Evolutionary conservation across 176 grass and related monocot species (phyloP).

Genomic region (Dendrocalamus sinicus): DNA sequence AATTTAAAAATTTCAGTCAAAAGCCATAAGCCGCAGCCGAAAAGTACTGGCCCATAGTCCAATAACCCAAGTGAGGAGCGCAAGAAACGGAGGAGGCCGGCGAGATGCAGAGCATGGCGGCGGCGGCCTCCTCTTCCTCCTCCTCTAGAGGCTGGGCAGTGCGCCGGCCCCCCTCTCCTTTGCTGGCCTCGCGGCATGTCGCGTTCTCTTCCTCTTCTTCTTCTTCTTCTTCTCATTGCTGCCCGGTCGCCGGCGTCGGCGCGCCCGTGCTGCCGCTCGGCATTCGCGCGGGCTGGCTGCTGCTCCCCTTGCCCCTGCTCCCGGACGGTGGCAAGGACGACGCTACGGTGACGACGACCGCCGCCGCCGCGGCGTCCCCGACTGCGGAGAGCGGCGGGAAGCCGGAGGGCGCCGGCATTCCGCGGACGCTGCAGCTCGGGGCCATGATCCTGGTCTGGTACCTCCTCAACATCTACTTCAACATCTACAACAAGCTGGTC

Average conservation of each 20-base stretch:
- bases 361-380: background rate
- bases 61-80: background rate
- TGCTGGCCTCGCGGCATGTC: constrained; percentile 15
- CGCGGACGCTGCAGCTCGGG: constrained; percentile 51
- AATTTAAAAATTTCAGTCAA: too few relatives aligned
- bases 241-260: constrained; percentile 10
- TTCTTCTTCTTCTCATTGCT: background rate
- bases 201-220: background rate
- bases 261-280: constrained; percentile 27
- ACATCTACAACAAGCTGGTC: constrained; percentile 84
- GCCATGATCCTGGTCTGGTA: constrained; percentile 74
- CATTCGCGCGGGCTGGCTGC: constrained; percentile 30
- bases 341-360: background rate
- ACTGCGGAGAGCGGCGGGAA: background rate
- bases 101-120: constrained; percentile 55
- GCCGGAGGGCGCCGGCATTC: constrained; percentile 32
- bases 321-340: background rate
- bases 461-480: constrained; percentile 85
- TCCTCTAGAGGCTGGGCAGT: constrained; percentile 14
- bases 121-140: background rate
- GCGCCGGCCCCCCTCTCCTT: background rate
- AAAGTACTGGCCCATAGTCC: too few relatives aligned
- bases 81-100: background rate
- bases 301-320: background rate
- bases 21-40: too few relatives aligned